Evolutionary conservation across 2,329 filamentous ascomycete genomes (phyloP).

Genomic region (Xenoacremonium recifei): DNA sequence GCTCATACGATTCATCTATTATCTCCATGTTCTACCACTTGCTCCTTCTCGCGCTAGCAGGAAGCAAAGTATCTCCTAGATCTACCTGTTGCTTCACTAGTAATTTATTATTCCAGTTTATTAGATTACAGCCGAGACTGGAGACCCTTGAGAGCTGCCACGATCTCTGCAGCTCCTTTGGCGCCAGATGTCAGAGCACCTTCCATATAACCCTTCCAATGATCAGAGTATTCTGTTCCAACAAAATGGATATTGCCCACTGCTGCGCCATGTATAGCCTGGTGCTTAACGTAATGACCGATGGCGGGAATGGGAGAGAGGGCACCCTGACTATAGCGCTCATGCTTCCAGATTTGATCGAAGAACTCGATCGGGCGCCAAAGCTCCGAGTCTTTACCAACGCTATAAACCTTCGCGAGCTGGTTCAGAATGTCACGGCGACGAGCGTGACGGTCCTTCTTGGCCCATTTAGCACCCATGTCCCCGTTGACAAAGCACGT

Average conservation of each 20-base stretch:
- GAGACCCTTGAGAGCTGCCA: too few relatives aligned
- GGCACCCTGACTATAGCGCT: slow-evolving; percentile 32
- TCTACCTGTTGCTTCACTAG: too few relatives aligned
- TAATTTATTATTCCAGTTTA: too few relatives aligned
- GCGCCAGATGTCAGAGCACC: slow-evolving; percentile 46
- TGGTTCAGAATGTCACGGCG: slow-evolving; percentile 32
- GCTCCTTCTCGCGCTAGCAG: too few relatives aligned
- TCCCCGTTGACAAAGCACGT: slow-evolving; percentile 42
- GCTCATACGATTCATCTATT: too few relatives aligned
- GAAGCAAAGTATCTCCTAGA: too few relatives aligned
- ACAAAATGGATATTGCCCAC: slow-evolving; percentile 47
- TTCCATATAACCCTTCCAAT: slow-evolving; percentile 54
- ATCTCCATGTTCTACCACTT: too few relatives aligned
- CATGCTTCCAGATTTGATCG: slow-evolving; percentile 33
- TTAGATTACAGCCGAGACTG: too few relatives aligned
- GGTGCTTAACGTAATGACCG: slow-evolving; percentile 27
- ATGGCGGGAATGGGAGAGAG: slow-evolving; percentile 32
- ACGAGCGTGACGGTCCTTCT: slow-evolving; percentile 25
- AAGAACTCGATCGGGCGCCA: slow-evolving; percentile 28
- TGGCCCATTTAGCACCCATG: slow-evolving; percentile 35
- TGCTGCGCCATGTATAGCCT: slow-evolving; percentile 28
- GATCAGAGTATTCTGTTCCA: slow-evolving; percentile 45
- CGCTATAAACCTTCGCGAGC: slow-evolving; percentile 27
- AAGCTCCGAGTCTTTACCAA: slow-evolving; percentile 15
- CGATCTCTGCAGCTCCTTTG: slow-evolving; percentile 40